Conservation (phyloP, 2,329 filamentous ascomycete species). For the Cordyceps cateniannulata region DNA sequence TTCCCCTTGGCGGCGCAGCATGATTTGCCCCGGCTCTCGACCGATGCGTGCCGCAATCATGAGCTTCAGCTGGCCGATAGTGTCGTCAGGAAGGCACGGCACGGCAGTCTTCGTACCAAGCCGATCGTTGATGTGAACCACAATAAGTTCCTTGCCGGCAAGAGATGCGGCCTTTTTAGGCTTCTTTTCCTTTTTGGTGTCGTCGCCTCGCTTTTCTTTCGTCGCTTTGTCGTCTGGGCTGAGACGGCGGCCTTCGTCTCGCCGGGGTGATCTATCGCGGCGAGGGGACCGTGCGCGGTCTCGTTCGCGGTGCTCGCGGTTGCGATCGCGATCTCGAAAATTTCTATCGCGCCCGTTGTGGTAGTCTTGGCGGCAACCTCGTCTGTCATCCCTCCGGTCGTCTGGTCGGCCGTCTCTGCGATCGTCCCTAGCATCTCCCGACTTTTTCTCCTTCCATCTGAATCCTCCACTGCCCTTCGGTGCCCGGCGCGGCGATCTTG, state of each 20-base stretch:
- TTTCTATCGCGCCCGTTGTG: conserved; percentile 23
- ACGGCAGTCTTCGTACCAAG: conserved; percentile 93
- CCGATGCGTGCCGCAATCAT: conserved; percentile 88
- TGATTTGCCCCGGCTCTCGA: conserved; percentile 81
- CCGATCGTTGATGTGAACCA: conserved; percentile 91
- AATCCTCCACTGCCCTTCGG: conserved; percentile 39
- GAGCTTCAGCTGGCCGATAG: conserved; percentile 80
- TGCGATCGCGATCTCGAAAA: conserved; percentile 24
- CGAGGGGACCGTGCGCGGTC: conserved; percentile 17
- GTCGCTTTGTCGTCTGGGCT: conserved; percentile 16
- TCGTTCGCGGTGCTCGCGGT: conserved; percentile 28
- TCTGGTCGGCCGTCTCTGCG: conserved; percentile 35
- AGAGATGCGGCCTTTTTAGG: conserved; percentile 23
- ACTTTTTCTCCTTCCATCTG: conserved; percentile 53
- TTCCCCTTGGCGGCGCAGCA: conserved; percentile 87
- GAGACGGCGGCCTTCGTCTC: conserved; percentile 17
- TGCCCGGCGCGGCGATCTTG: conserved; percentile 22
- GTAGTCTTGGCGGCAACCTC: conserved; percentile 17
- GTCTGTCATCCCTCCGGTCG: conserved; percentile 26
- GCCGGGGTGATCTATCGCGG: conserved; percentile 14
- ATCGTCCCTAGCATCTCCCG: conserved; percentile 34
- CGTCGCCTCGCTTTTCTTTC: conserved; percentile 24
- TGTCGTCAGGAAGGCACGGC: conserved; percentile 79
- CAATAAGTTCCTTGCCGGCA: conserved; percentile 73
- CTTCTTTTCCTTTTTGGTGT: conserved; percentile 32